phyloP scores from a whole-genome alignment of 1,284 basidiomycete genomes.

The Boletus semigastroideus region DNA sequence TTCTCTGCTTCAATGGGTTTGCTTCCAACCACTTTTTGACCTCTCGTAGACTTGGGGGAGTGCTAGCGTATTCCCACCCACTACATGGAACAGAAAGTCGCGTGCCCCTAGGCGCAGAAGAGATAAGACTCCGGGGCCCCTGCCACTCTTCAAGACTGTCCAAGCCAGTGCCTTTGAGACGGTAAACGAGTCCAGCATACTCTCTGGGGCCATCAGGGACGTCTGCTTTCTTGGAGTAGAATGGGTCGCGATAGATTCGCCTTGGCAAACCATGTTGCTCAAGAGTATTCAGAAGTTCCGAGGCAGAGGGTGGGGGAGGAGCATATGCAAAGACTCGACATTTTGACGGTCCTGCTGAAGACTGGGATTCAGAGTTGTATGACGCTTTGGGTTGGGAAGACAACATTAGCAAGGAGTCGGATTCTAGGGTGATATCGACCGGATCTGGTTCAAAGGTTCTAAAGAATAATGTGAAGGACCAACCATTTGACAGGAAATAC shows the following conservation, averaged over 20 bases:
- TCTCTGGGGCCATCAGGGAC: slow-evolving; percentile 69
- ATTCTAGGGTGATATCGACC: neutral
- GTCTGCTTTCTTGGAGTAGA: slow-evolving; percentile 76
- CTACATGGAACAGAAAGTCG: slow-evolving; percentile 6
- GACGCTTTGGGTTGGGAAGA: slow-evolving; percentile 18
- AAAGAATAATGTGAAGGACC: neutral
- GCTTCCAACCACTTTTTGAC: slow-evolving; percentile 51
- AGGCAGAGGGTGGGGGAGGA: slow-evolving; percentile 51
- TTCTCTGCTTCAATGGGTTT: slow-evolving; percentile 20
- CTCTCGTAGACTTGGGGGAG: slow-evolving; percentile 59
- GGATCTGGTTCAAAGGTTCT: slow-evolving; percentile 25
- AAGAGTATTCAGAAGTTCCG: slow-evolving; percentile 54
- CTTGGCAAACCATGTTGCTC: slow-evolving; percentile 53
- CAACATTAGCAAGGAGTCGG: neutral
- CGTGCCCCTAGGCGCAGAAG: neutral
- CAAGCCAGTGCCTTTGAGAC: slow-evolving; percentile 61
- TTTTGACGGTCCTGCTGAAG: neutral
- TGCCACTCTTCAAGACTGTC: slow-evolving; percentile 54
- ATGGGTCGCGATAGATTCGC: slow-evolving; percentile 74
- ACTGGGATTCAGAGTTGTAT: slow-evolving; percentile 16
- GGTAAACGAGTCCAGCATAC: slow-evolving; percentile 79
- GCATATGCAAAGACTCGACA: slow-evolving; percentile 42
- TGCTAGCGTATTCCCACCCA: slow-evolving; percentile 79
- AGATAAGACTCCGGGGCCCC: slow-evolving; percentile 11
- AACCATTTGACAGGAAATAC: neutral